Percentiles rank a stretch among this genome's conserved stretches.
Conservation (phyloP, 1,284 basidiomycete genomes). For the Paramarasmius palmivorus region DNA sequence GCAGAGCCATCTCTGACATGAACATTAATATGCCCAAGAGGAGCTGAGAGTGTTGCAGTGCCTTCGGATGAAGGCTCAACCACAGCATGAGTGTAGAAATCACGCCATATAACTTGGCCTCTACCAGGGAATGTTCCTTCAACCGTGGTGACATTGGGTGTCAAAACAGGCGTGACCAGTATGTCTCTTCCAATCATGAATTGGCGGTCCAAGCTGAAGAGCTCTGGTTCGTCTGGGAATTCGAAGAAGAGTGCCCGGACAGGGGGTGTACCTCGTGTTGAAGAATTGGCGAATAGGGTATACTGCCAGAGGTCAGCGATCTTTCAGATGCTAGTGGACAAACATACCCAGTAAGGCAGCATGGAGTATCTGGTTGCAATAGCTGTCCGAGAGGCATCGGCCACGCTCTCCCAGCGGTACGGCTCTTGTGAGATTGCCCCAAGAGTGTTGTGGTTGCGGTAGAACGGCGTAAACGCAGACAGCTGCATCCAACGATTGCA, state of each 20-base stretch:
- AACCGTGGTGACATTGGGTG: slow-evolving; percentile 49
- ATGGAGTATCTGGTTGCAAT: slow-evolving; percentile 67
- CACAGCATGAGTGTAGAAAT: slow-evolving; percentile 72
- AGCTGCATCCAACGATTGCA: slow-evolving; percentile 84
- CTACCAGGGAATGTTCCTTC: slow-evolving; percentile 63
- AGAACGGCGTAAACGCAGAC: slow-evolving; percentile 75
- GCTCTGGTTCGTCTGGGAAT: slow-evolving; percentile 68
- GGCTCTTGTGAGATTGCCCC: slow-evolving; percentile 72
- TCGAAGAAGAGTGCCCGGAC: slow-evolving; percentile 77
- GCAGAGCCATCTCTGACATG: slow-evolving; percentile 63
- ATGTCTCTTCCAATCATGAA: slow-evolving; percentile 72
- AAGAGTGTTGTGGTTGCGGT: slow-evolving; percentile 65
- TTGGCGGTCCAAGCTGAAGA: slow-evolving; percentile 66
- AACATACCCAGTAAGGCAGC: slow-evolving; percentile 72
- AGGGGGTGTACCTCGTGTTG: slow-evolving; percentile 62
- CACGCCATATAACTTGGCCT: slow-evolving; percentile 66
- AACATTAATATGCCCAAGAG: slow-evolving; percentile 70
- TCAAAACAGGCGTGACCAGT: slow-evolving; percentile 73
- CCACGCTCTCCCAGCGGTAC: slow-evolving; percentile 76
- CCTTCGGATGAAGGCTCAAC: slow-evolving; percentile 38
- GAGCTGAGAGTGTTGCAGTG: slow-evolving; percentile 51
- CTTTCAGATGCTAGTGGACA: slow-evolving; percentile 2
- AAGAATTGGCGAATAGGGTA: slow-evolving; percentile 73
- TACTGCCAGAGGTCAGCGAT: slow-evolving; percentile 35
- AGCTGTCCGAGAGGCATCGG: slow-evolving; percentile 69